These are phyloP conservation scores for Nemania sp. DNA, from an alignment of 2,329 filamentous ascomycete genomes.

Conservation along the genomic window DNA sequence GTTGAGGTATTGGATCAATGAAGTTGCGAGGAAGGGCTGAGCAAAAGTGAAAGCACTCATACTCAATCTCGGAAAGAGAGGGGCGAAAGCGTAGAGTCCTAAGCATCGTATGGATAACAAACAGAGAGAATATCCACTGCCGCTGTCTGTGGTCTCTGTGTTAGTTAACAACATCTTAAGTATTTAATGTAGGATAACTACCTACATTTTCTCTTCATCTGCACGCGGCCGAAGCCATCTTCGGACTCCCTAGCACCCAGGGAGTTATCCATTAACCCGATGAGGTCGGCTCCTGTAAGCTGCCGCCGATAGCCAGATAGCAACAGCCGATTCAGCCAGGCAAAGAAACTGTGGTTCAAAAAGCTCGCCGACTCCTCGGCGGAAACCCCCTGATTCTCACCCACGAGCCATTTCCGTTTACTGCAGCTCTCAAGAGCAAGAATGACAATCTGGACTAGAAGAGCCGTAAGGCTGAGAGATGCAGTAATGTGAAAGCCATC, in stretches of 20 bases:
- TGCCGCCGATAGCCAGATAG: background rate
- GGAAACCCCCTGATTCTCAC: background rate
- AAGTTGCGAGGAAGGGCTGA: background rate
- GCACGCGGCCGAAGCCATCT: background rate
- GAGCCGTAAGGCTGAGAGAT: background rate
- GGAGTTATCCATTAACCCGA: background rate
- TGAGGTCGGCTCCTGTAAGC: background rate
- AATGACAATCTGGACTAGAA: background rate
- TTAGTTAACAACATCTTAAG: background rate
- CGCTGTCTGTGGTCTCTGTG: background rate
- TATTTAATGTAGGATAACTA: background rate
- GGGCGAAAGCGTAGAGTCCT: background rate
- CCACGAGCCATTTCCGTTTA: background rate
- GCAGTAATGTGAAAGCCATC: background rate
- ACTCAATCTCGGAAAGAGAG: background rate
- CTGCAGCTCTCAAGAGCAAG: slow-evolving; percentile 1
- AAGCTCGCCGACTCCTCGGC: background rate
- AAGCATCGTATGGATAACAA: background rate
- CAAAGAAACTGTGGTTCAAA: background rate
- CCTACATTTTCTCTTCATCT: background rate
- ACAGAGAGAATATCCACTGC: background rate
- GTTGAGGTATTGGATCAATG: background rate
- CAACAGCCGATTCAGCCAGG: background rate
- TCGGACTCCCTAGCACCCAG: background rate
- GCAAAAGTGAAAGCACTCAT: background rate